These are phyloP conservation scores for Uronychia binucleata DNA, from an alignment of 73 alveolate species.

Conservation along the genomic window DNA sequence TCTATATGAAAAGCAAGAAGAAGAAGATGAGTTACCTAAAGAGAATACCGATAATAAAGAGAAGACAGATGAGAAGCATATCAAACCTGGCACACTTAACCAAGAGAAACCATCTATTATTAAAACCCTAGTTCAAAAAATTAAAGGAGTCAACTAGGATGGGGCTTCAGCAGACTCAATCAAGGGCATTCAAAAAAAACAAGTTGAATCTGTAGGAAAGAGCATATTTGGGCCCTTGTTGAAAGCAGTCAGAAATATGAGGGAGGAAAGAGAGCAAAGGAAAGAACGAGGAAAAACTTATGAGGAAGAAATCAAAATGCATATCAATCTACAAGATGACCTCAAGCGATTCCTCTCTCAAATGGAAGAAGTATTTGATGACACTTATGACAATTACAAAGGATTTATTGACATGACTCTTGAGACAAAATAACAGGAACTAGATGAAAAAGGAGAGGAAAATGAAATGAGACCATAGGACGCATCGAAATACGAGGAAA, in stretches of 20 bases:
- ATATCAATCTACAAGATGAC: not conserved
- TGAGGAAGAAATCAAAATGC: not conserved
- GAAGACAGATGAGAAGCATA: no score
- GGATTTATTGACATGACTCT: not conserved
- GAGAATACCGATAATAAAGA: no score
- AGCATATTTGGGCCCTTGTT: not conserved
- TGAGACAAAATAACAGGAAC: not conserved
- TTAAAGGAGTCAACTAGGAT: no score
- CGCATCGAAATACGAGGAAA: not conserved
- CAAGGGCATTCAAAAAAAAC: not conserved
- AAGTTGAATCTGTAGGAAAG: not conserved
- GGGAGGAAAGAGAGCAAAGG: not conserved
- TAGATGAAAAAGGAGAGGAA: not conserved
- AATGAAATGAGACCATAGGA: not conserved
- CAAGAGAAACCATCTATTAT: no score
- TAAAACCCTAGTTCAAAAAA: no score
- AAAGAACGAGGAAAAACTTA: not conserved
- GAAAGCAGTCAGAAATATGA: not conserved
- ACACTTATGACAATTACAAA: not conserved
- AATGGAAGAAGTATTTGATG: not conserved
- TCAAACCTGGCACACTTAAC: no score
- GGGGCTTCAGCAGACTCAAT: not conserved
- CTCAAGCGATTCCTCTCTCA: not conserved
- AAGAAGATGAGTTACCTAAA: no score
- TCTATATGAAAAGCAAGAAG: no score